These are phyloP conservation scores for Jatropha podagrica DNA, from an alignment of 441 rosid genomes.

Conservation along the genomic window DNA sequence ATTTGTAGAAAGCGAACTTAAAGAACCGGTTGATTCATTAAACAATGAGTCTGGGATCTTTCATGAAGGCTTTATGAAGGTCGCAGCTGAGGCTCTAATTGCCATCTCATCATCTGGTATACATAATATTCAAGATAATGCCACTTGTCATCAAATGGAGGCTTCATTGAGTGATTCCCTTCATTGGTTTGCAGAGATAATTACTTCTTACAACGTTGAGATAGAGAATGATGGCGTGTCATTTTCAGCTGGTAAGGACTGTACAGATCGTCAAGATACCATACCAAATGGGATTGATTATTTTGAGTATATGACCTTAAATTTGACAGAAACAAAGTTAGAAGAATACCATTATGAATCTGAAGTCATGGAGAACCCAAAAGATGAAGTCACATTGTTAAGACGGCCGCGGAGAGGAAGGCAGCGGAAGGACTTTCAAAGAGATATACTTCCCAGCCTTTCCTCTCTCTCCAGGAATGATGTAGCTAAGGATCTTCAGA, in stretches of 20 bases:
- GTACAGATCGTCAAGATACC: conserved; percentile 32
- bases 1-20: conserved; percentile 9
- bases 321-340: conserved; percentile 47
- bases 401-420: conserved; percentile 58
- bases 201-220: conserved; percentile 34
- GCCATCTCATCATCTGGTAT: conserved; percentile 49
- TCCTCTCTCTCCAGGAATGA: conserved; percentile 75
- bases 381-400: conserved; percentile 45
- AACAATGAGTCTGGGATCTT: conserved; percentile 26
- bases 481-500: conserved; percentile 83
- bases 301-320: conserved; percentile 80
- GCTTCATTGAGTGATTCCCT: conserved; percentile 49
- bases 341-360: conserved; percentile 63
- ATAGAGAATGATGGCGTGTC: conserved; percentile 33
- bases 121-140: conserved; percentile 28
- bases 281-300: conserved; percentile 44
- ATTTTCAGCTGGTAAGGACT: conserved; percentile 35
- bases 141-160: conserved; percentile 33
- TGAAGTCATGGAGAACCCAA: conserved; percentile 46
- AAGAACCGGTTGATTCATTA: conserved; percentile 21
- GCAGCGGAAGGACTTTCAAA: conserved; percentile 91
- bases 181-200: conserved; percentile 68
- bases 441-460: conserved; percentile 93
- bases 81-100: conserved; percentile 75
- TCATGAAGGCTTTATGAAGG: conserved; percentile 30